Percentiles rank a stretch among this genome's conserved stretches.
Conservation (phyloP, 352 stramenopile species). For the Globisporangium cederbergense region DNA sequence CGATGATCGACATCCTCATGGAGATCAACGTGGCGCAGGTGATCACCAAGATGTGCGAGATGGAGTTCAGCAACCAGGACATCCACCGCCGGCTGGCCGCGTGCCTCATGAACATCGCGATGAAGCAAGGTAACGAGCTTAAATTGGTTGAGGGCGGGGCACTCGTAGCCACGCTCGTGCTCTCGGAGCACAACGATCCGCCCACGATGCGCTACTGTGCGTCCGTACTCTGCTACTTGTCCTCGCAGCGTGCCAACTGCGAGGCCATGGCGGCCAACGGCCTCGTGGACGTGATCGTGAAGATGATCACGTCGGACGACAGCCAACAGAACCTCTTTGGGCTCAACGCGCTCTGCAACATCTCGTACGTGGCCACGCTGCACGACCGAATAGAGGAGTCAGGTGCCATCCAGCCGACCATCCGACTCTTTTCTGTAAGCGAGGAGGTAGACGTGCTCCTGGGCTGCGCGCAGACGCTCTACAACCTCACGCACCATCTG, state of each 20-base stretch:
- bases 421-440: constrained; percentile 44
- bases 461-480: constrained; percentile 60
- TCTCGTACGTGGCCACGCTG: constrained; percentile 52
- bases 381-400: constrained; percentile 75
- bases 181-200: constrained; percentile 69
- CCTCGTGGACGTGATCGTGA: constrained; percentile 64
- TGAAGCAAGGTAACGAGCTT: constrained; percentile 40
- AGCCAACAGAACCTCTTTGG: constrained; percentile 69
- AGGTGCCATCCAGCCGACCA: constrained; percentile 38
- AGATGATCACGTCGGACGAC: constrained; percentile 45
- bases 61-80: constrained; percentile 80
- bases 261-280: constrained; percentile 67
- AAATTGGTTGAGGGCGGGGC: constrained; percentile 72
- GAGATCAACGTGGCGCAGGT: constrained; percentile 84
- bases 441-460: constrained; percentile 50
- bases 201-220: constrained; percentile 69
- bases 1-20: constrained; percentile 74
- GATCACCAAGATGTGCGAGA: constrained; percentile 83
- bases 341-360: constrained; percentile 78
- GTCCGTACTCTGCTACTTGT: constrained; percentile 71
- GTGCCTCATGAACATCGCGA: constrained; percentile 74
- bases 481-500: constrained; percentile 66
- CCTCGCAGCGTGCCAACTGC: constrained; percentile 60
- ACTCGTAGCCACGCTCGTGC: constrained; percentile 59
- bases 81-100: constrained; percentile 69